Evolutionary conservation across 2,329 filamentous ascomycete genomes (phyloP).

Genomic region (Dissoconium aciculare): DNA sequence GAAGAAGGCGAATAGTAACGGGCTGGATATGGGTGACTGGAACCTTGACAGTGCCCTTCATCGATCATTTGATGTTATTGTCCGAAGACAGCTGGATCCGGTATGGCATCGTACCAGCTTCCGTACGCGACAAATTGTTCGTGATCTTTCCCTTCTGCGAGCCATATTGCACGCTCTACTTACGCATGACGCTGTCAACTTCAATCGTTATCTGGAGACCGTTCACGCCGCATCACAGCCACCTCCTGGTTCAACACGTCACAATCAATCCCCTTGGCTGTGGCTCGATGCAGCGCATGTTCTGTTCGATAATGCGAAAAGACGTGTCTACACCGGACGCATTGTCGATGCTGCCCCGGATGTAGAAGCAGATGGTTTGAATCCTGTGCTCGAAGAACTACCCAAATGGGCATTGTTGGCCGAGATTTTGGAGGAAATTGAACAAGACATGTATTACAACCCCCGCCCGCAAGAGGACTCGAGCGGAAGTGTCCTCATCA

Average conservation of each 20-base stretch:
- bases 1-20: constrained; percentile 77
- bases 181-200: constrained; percentile 76
- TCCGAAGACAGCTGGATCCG: constrained; percentile 80
- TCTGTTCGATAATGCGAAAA: constrained; percentile 80
- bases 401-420: constrained; percentile 85
- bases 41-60: constrained; percentile 85
- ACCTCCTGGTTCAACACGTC: constrained; percentile 68
- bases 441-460: constrained; percentile 76
- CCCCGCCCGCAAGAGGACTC: constrained; percentile 63
- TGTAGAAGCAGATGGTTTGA: constrained; percentile 46
- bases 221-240: constrained; percentile 84
- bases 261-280: constrained; percentile 88
- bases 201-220: constrained; percentile 85
- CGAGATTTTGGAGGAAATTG: constrained; percentile 88
- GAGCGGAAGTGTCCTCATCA: constrained; percentile 83
- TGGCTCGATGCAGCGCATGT: constrained; percentile 91
- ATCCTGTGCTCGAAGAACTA: constrained; percentile 78
- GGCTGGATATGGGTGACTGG: constrained; percentile 96
- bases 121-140: constrained; percentile 88
- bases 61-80: constrained; percentile 77
- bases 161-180: constrained; percentile 68
- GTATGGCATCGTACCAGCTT: constrained; percentile 96
- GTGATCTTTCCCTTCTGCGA: constrained; percentile 69
- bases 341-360: constrained; percentile 44
- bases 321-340: constrained; percentile 67